Conservation (phyloP, 768 basidiomycete genomes). For the Lactifluus piperatus region DNA sequence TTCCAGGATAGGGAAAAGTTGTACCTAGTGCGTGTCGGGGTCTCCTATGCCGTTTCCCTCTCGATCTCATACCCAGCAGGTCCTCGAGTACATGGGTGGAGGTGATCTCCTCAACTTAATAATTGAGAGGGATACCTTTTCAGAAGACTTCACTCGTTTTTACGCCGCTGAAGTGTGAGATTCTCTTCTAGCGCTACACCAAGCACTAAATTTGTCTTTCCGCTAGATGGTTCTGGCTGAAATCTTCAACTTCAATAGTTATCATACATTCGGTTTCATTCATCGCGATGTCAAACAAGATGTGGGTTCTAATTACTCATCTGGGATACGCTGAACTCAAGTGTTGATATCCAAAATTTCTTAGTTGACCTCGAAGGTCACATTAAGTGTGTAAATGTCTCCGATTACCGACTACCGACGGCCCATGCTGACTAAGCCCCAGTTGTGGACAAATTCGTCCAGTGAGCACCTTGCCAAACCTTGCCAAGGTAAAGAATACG, state of each 20-base stretch:
- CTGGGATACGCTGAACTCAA: background rate
- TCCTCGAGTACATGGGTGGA: slow-evolving; percentile 93
- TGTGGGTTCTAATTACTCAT: slow-evolving; percentile 35
- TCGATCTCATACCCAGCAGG: slow-evolving; percentile 56
- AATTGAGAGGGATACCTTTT: slow-evolving; percentile 85
- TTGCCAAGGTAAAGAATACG: too few species aligned
- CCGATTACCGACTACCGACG: background rate
- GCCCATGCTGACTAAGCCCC: slow-evolving; percentile 25
- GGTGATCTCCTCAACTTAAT: slow-evolving; percentile 94
- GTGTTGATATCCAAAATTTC: slow-evolving; percentile 61
- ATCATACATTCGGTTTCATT: slow-evolving; percentile 92
- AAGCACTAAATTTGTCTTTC: background rate
- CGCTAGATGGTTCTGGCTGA: slow-evolving; percentile 81
- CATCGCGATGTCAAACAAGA: slow-evolving; percentile 98
- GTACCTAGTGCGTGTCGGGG: slow-evolving; percentile 63
- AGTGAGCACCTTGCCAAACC: too few species aligned
- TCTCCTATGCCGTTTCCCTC: slow-evolving; percentile 18
- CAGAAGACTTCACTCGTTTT: slow-evolving; percentile 86
- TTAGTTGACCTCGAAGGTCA: slow-evolving; percentile 90
- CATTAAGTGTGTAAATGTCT: slow-evolving; percentile 60
- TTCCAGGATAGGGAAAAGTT: slow-evolving; percentile 94
- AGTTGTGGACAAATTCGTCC: slow-evolving; percentile 85
- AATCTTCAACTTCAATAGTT: too few species aligned
- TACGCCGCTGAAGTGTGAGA: slow-evolving; percentile 81
- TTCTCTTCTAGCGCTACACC: slow-evolving; percentile 3